Evolutionary conservation across 2,329 filamentous ascomycete genomes (phyloP), one percentile per base, ranked within the genome.

Genomic region (Aspergillus caelatus): DNA sequence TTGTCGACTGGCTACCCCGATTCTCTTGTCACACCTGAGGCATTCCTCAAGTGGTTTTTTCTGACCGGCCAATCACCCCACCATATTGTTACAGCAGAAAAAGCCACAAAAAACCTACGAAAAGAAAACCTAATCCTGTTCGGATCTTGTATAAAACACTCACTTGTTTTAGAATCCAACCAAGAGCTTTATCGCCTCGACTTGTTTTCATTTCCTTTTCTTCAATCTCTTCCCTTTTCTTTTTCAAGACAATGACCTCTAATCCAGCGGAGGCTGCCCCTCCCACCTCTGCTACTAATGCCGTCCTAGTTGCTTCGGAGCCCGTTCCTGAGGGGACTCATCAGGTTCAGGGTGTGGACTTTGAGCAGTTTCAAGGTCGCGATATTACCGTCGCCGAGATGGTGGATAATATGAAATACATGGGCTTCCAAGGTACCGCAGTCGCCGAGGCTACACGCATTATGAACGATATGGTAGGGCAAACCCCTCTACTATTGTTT

Each of bases 401-500:
- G 68, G 86, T 95, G 28, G 83, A 88, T 61, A 89, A 90, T 64
- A 95, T 98, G 89, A 86, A 86, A 60, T 85, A 89, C 78, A 97
- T 96, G 90, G 95, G 91, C 19, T 93, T 93, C 71, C 91, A 94
- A 77, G 91, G 90, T 32, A 90, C 86, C 62, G 90, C 92, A 23
- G 89, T 97, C 70, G 91, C 89, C 39, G 92, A 96, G 74, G 95
- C 94, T 14, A 89, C 95, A 66, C 86, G 91, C 64, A 96, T 98
- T 74, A 93, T 99, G 77, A 95, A 99, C 75, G 89, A 92, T 66
- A 99, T 99, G 95, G 93, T 96, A 82, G 67, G 66, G 36, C n/a
- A 26, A 39, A 19, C 32, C 16, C 10, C 14, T 8, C n/a, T 55
- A 12, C n/a, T 57, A 7, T 12, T 8, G 30, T 9, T n/a, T 61